Percentiles rank a stretch among this genome's conserved stretches.
These are phyloP conservation scores for Penicillium soppii DNA, from an alignment of 495 filamentous ascomycete genomes.

Conservation along the genomic window DNA sequence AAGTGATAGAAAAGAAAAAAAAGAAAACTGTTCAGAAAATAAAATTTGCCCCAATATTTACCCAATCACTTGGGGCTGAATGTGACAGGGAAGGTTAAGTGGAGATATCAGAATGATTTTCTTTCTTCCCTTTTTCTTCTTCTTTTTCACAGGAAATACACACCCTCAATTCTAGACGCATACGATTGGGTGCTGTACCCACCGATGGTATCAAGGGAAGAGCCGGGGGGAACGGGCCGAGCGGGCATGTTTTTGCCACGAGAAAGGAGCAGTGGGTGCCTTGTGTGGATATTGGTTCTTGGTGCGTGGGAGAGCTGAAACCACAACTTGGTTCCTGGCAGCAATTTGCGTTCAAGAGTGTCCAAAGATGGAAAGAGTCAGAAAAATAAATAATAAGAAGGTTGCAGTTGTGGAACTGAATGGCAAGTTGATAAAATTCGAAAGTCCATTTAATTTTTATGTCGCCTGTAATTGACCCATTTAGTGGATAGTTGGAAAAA, in stretches of 20 bases:
- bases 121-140: neutral
- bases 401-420: too few relatives aligned
- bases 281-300: constrained; percentile 5
- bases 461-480: too few relatives aligned
- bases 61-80: constrained; percentile 2
- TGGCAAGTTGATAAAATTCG: too few relatives aligned
- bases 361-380: too few relatives aligned
- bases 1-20: too few relatives aligned
- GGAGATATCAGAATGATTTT: neutral
- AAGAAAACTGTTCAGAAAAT: neutral
- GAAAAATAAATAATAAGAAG: too few relatives aligned
- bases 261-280: neutral
- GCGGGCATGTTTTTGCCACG: constrained; percentile 22
- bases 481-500: too few relatives aligned
- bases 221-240: constrained; percentile 32
- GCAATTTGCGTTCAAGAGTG: too few relatives aligned
- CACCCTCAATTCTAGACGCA: neutral
- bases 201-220: constrained; percentile 16
- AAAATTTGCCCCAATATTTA: neutral
- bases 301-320: constrained; percentile 7
- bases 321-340: too few relatives aligned
- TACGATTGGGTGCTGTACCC: constrained; percentile 14
- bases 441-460: too few relatives aligned
- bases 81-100: neutral
- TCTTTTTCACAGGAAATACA: constrained; percentile 1